A percentile compares a stretch with the other conserved stretches of the same genome.
Conservation (phyloP, 2,329 filamentous ascomycete genomes). For the Aureobasidium sp. region DNA sequence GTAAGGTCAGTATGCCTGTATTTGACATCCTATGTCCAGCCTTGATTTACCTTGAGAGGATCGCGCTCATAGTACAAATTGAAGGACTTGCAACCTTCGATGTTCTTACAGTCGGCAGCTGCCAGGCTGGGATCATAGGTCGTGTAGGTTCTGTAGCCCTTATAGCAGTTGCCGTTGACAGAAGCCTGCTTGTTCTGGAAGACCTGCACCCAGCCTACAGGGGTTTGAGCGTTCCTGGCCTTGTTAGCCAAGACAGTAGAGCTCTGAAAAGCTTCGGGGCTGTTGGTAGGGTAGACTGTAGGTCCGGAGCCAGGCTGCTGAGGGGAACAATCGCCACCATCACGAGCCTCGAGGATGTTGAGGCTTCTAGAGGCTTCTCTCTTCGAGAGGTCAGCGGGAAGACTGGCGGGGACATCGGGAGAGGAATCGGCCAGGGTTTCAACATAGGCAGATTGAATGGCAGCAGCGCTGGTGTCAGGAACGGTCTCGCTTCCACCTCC, state of each 20-base stretch:
- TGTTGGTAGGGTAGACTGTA: background rate
- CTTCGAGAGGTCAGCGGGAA: background rate
- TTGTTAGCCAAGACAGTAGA: background rate
- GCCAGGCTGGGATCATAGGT: slow-evolving; percentile 29
- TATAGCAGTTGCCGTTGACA: slow-evolving; percentile 21
- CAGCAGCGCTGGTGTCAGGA: background rate
- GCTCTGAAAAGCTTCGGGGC: background rate
- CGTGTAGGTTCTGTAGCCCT: slow-evolving; percentile 25
- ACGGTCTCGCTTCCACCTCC: background rate
- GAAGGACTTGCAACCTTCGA: slow-evolving; percentile 27
- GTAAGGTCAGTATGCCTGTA: too few relatives aligned
- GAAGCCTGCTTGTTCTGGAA: background rate
- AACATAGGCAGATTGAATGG: background rate
- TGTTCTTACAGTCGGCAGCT: slow-evolving; percentile 25
- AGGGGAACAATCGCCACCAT: background rate
- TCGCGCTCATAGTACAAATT: slow-evolving; percentile 34
- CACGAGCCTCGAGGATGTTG: background rate
- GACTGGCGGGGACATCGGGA: background rate
- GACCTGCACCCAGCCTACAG: background rate
- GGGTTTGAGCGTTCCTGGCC: background rate
- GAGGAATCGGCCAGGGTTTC: background rate
- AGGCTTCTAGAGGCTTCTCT: background rate
- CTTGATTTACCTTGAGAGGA: slow-evolving; percentile 21
- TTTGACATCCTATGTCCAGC: too few relatives aligned
- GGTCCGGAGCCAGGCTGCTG: background rate